Evolutionary conservation across 768 basidiomycete genomes (phyloP).

Genomic region (Tylopilus balloui): DNA sequence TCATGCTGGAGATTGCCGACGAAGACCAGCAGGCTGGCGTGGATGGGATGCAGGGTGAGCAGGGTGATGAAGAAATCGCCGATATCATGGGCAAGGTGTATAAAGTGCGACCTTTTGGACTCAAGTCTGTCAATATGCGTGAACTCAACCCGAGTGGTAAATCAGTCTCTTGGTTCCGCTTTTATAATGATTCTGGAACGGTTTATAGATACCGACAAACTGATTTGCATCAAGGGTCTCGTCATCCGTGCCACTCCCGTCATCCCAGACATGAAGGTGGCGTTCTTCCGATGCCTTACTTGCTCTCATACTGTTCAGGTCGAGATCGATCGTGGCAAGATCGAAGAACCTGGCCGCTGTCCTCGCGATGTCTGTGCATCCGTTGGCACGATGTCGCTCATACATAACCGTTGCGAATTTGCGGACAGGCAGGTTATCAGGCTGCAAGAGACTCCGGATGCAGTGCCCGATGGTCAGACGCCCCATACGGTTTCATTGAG

Average conservation of each 20-base stretch:
- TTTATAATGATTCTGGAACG: background rate
- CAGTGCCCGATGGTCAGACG: constrained; percentile 96
- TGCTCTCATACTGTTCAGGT: constrained; percentile 97
- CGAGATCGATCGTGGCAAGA: constrained; percentile 97
- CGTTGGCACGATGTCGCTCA: constrained; percentile 86
- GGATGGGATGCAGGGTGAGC: constrained; percentile 71
- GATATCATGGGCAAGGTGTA: constrained; percentile 86
- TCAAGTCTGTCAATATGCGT: constrained; percentile 86
- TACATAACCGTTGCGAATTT: constrained; percentile 97
- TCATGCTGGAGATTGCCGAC: constrained; percentile 85
- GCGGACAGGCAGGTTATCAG: constrained; percentile 94
- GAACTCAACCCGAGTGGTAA: constrained; percentile 89
- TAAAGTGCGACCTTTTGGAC: constrained; percentile 90
- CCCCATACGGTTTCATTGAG: constrained; percentile 96
- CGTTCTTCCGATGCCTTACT: constrained; percentile 95
- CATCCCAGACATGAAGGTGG: constrained; percentile 98
- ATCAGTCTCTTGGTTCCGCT: constrained; percentile 10
- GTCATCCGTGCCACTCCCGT: constrained; percentile 97
- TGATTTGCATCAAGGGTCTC: constrained; percentile 92
- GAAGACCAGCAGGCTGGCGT: constrained; percentile 65
- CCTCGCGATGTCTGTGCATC: constrained; percentile 90
- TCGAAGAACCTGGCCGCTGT: constrained; percentile 87
- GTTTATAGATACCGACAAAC: constrained; percentile 88
- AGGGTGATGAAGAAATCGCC: constrained; percentile 80
- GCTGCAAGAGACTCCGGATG: constrained; percentile 96